Conservation (phyloP, 164 flowering plant species). For the Dillenia suffruticosa region DNA sequence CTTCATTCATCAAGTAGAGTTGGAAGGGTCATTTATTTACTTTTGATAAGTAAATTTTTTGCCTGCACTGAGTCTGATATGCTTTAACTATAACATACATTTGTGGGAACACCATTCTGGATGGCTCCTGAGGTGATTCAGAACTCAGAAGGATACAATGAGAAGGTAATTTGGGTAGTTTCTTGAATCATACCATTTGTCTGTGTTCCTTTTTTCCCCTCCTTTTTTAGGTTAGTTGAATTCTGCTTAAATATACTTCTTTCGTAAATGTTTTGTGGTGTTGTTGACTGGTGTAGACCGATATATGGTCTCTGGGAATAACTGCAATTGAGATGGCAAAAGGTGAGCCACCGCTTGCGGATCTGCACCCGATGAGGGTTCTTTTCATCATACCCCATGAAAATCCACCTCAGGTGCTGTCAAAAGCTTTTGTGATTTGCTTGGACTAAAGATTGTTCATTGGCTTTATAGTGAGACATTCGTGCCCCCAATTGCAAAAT, state of each 20-base stretch:
- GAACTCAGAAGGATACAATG: conserved; percentile 94
- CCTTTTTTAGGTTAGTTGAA: not conserved
- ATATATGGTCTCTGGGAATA: conserved; percentile 99
- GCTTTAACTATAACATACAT: conserved; percentile 59
- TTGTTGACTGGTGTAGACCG: conserved; percentile 64
- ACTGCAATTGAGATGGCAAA: conserved; percentile 99
- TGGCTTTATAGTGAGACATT: not conserved
- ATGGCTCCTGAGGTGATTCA: conserved; percentile 99
- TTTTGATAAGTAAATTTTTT: not conserved
- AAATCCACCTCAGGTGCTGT: conserved; percentile 91
- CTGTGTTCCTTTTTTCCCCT: conserved; percentile 4
- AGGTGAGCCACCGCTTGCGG: conserved; percentile 99
- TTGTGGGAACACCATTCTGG: conserved; percentile 99
- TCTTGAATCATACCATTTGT: not conserved
- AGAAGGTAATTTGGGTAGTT: conserved; percentile 53
- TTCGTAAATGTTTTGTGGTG: not conserved
- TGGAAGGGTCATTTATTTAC: no score
- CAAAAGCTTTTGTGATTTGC: no score
- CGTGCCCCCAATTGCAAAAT: not conserved
- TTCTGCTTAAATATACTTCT: no score
- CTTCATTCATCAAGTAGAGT: no score
- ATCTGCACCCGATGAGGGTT: conserved; percentile 99
- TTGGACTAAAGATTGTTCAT: no score
- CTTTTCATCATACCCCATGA: conserved; percentile 98
- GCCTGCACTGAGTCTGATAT: conserved; percentile 13